A percentile compares a stretch with the other conserved stretches of the same genome.
Evolutionary conservation across 257 asterid species (phyloP).

Genomic region (Asclepias syriaca): DNA sequence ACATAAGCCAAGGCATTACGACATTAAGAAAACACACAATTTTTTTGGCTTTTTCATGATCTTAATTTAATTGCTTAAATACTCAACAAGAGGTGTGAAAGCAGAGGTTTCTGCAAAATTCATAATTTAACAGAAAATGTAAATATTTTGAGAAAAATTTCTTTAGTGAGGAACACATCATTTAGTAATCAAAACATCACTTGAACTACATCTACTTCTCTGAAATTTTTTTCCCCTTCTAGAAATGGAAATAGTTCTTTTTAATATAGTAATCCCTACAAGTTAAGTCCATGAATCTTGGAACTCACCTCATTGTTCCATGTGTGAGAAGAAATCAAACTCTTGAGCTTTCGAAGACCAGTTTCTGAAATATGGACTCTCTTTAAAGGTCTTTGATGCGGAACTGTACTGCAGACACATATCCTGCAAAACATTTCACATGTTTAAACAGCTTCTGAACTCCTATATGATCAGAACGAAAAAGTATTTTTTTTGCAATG

Average conservation of each 20-base stretch:
- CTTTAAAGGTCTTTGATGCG: conserved; percentile 61
- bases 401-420: conserved; percentile 47
- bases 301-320: conserved; percentile 23
- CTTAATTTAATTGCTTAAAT: background rate
- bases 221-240: too few relatives aligned
- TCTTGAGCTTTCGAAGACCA: conserved; percentile 67
- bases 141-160: background rate
- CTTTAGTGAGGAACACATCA: background rate
- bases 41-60: background rate
- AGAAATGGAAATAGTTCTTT: background rate
- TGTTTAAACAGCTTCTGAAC: background rate
- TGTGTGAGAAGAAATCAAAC: conserved; percentile 46
- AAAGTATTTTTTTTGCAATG: background rate
- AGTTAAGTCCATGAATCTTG: background rate
- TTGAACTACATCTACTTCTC: background rate
- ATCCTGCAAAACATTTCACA: conserved; percentile 39
- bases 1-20: background rate
- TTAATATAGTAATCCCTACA: background rate
- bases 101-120: conserved; percentile 2
- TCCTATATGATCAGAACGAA: background rate
- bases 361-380: conserved; percentile 56
- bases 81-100: background rate
- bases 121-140: background rate
- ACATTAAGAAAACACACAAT: background rate
- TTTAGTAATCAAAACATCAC: background rate